A percentile compares a stretch with the other conserved stretches of the same genome.
Conservation (phyloP, 2,329 filamentous ascomycete genomes). For the Truncatella angustata region DNA sequence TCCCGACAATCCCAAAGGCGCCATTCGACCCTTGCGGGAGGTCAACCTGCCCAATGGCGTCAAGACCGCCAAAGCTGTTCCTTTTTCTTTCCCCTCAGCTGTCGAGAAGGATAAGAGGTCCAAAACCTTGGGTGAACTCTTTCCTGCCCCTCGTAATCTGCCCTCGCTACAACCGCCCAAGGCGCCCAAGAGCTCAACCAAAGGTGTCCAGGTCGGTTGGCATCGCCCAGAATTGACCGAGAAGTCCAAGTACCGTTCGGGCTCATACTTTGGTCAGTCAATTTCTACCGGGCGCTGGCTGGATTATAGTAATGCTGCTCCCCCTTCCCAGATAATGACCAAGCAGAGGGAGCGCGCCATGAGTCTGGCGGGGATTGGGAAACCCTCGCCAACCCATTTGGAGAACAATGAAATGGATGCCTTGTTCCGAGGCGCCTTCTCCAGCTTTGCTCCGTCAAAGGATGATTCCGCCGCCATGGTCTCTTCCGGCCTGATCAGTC, state of each 20-base stretch:
- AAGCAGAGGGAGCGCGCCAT: constrained; percentile 72
- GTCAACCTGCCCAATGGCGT: constrained; percentile 72
- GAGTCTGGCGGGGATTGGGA: constrained; percentile 57
- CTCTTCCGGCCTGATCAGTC: constrained; percentile 64
- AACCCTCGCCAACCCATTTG: constrained; percentile 53
- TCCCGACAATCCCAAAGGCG: constrained; percentile 19
- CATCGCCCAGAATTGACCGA: constrained; percentile 54
- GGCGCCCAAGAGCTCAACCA: constrained; percentile 67
- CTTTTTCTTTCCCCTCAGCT: constrained; percentile 34
- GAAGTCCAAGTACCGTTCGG: constrained; percentile 51
- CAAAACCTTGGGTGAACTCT: constrained; percentile 70
- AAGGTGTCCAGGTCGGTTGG: constrained; percentile 54
- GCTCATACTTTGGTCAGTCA: constrained; percentile 64
- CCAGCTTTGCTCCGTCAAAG: constrained; percentile 73
- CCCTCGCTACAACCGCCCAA: constrained; percentile 70
- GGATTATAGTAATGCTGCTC: constrained; percentile 63
- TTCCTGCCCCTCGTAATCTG: constrained; percentile 65
- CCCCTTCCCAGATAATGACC: constrained; percentile 51
- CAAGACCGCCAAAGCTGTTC: constrained; percentile 63
- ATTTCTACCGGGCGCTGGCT: constrained; percentile 69
- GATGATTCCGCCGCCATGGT: constrained; percentile 72
- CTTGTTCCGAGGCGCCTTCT: constrained; percentile 74
- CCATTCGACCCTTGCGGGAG: constrained; percentile 54
- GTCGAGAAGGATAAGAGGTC: constrained; percentile 49
- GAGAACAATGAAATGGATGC: constrained; percentile 69